Evolutionary conservation across 2,329 filamentous ascomycete genomes (phyloP), one percentile per base, ranked within the genome.

Genomic region (Fusarium begoniae): DNA sequence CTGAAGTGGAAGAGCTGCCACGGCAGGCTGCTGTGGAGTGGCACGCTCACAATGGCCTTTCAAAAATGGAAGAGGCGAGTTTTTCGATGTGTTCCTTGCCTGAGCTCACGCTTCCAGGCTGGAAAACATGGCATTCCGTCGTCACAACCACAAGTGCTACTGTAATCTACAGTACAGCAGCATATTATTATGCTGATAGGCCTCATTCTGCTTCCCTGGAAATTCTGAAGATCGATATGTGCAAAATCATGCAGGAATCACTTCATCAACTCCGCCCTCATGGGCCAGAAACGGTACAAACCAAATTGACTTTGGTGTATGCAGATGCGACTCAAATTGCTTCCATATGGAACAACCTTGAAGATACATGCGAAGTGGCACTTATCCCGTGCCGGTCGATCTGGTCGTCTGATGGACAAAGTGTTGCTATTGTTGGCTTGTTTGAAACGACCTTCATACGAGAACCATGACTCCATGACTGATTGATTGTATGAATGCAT

Each of bases 1-100:
- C 91, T 2, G 91, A 96, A 78, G 93, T 98, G 4, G 88, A 91
- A 48, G 89, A 91, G 73, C 86, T 99, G 18, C 96, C 96, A 3
- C 89, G 94, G 26, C 86, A 85, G 22, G 92, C 92, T 35, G 86
- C 87, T 43, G 90, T 98, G 17, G 96, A 99, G 84, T 99, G 96
- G 95, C 92, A 94, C 75, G 91, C 87, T 3, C 89, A 92, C 65
- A 79, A 90, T 7, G 93, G 94, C 0, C 81, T 93, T 12, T 80
- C 81, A 15, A 65, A 73, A 30, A 69, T 84, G 8, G 68, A 74
- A 9, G 77, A 81, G 54, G 65, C 76, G 20, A 78, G 74, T 9
- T 77, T 77, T 38, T 79, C 81, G 66, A 71, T 80, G 51, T 47
- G 75, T 17, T 64, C 62, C 30, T 62, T 72, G 28, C 54, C 65